Base-by-base conservation (phyloP, 306 rosid genomes). In the Fragaria ananassa region DNA sequence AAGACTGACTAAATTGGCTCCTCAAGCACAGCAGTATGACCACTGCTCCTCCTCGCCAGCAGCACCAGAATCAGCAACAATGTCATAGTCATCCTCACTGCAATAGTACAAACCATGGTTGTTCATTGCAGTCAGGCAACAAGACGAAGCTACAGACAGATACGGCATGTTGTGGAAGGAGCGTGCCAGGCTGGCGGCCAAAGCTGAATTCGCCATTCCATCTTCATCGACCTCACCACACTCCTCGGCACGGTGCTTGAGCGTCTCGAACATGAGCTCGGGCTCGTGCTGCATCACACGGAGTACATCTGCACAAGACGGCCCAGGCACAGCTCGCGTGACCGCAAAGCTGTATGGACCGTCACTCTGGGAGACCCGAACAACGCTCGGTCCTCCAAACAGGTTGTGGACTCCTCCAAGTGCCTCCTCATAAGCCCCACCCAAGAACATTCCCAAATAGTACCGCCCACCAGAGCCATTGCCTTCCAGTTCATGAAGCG, bases 401-500 rank as follows among this genome's bases (percentile, higher is more conserved):
- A 96, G 85, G 87, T 96, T 96, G 85, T 96, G 99, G 74, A 92
- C 39, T 25, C 99, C 99, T 5, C 99, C 99, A 31, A 96, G 96
- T 25, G 99, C 98, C 93, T 96, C 99, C 98, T 96, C 90, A 64
- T 96, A 96, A 71, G 99, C 98, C 88, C 99, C 99, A 6, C 98
- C 99, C 86, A 96, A 83, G 86, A 96, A 96, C 99, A 96, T 96
- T 80, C 98, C 99, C 75, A 96, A 74, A 76, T 88, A 96, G 88
- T 96, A 95, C 72, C 82, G 74, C 58, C 83, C 81, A 51, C 85
- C 80, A 0, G 47, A 64, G 47, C 84, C 83, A 12, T 39, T 70
- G 70, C 95, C 98, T 62, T 80, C 91, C 79, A 91, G 3, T 42
- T 92, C 99, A 64, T 96, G 99, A 2, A 96, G 89, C 5, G 93